Conservation (phyloP, 2,329 filamentous ascomycete species). For the Ophiostoma sp. region DNA sequence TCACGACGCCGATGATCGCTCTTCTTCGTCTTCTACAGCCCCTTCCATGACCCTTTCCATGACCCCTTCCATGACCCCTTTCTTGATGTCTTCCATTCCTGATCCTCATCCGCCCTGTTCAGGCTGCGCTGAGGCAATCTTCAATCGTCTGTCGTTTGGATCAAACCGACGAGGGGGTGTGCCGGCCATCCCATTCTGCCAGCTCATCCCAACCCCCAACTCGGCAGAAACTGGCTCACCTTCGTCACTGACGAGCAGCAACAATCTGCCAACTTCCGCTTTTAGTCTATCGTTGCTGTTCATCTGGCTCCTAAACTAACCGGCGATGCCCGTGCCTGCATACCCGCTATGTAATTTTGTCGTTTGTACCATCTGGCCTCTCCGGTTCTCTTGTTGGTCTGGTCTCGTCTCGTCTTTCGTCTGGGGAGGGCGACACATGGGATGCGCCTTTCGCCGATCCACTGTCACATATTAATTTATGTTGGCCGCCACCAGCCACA, state of each 20-base stretch:
- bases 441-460: constrained; percentile 2
- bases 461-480: neutral
- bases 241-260: neutral
- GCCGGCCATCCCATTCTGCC: neutral
- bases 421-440: neutral
- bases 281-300: neutral
- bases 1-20: constrained; percentile 10
- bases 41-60: constrained; percentile 12
- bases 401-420: neutral
- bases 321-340: constrained; percentile 8
- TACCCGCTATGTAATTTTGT: neutral
- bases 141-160: constrained; percentile 7
- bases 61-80: neutral
- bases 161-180: constrained; percentile 15
- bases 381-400: neutral
- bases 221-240: neutral
- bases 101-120: neutral
- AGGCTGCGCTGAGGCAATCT: neutral
- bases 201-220: neutral
- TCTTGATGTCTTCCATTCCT: neutral
- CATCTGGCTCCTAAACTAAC: neutral
- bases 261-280: neutral
- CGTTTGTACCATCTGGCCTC: neutral
- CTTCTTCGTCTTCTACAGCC: neutral
- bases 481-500: constrained; percentile 1